phyloP scores from a whole-genome alignment of 306 rosid genomes.

The Quercus gilva region DNA sequence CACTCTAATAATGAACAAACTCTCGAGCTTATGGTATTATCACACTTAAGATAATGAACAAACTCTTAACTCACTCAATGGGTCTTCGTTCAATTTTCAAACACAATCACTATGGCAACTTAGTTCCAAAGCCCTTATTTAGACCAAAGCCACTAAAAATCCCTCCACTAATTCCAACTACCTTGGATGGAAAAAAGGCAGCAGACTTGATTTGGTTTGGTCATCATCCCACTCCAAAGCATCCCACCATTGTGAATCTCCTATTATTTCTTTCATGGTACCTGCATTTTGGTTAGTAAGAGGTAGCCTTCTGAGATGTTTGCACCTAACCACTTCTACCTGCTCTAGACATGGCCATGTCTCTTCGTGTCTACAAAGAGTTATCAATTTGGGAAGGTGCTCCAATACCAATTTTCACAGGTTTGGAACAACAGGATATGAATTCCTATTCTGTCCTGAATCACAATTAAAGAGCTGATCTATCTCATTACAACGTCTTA shows the following conservation, averaged over 20 bases:
- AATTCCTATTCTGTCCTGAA: background rate
- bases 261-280: slow-evolving; percentile 5
- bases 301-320: slow-evolving; percentile 2
- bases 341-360: slow-evolving; percentile 9
- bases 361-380: slow-evolving; percentile 4
- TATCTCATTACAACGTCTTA: background rate
- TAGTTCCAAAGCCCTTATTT: too few species aligned
- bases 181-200: background rate
- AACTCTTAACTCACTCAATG: too few species aligned
- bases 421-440: slow-evolving; percentile 14
- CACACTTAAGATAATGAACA: too few species aligned
- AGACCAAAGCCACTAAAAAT: too few species aligned
- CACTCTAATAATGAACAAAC: too few species aligned
- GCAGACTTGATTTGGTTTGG: background rate
- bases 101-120: too few species aligned
- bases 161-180: too few species aligned
- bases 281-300: slow-evolving; percentile 1
- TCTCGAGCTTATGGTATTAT: too few species aligned
- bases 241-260: slow-evolving; percentile 13
- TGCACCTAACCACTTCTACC: slow-evolving; percentile 3
- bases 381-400: slow-evolving; percentile 1
- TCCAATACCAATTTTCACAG: background rate
- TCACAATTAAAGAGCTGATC: slow-evolving; percentile 7
- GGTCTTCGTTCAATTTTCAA: too few species aligned
- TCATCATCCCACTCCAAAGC: slow-evolving; percentile 12